Evolutionary conservation across 345 rosid genomes (phyloP).

Genomic region (Salix purpurea): DNA sequence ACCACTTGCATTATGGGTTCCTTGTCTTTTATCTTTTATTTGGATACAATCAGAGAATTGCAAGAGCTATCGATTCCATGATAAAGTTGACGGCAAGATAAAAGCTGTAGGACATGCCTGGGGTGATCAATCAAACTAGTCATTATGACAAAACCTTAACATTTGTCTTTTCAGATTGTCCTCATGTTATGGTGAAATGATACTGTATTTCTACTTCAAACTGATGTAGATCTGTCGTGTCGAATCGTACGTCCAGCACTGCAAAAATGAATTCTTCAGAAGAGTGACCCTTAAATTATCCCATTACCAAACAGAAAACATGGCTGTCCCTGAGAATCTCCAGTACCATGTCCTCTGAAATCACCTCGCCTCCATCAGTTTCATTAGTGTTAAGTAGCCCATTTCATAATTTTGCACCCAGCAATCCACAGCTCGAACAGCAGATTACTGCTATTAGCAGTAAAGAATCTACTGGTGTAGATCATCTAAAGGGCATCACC

Average conservation of each 20-base stretch:
- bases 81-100: conserved; percentile 37
- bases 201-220: conserved; percentile 14
- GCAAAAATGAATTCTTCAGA: background rate
- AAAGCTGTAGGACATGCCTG: conserved; percentile 54
- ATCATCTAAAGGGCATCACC: conserved; percentile 15
- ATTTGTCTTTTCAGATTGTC: conserved; percentile 95
- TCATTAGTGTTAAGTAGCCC: background rate
- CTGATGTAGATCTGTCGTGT: conserved; percentile 7
- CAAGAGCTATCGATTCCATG: conserved; percentile 33
- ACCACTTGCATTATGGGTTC: conserved; percentile 31
- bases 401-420: background rate
- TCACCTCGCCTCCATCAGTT: background rate
- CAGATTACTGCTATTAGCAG: background rate
- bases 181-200: conserved; percentile 28
- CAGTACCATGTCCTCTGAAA: conserved; percentile 13
- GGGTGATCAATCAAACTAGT: conserved; percentile 41
- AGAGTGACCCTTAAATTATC: background rate
- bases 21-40: conserved; percentile 45
- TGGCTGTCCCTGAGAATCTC: background rate
- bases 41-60: conserved; percentile 42
- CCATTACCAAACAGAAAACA: background rate
- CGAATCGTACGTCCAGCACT: background rate
- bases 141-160: conserved; percentile 90
- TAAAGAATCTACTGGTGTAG: background rate
- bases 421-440: background rate